Conservation (phyloP, 2,329 filamentous ascomycete genomes). For the Metarhizium robertsii region DNA sequence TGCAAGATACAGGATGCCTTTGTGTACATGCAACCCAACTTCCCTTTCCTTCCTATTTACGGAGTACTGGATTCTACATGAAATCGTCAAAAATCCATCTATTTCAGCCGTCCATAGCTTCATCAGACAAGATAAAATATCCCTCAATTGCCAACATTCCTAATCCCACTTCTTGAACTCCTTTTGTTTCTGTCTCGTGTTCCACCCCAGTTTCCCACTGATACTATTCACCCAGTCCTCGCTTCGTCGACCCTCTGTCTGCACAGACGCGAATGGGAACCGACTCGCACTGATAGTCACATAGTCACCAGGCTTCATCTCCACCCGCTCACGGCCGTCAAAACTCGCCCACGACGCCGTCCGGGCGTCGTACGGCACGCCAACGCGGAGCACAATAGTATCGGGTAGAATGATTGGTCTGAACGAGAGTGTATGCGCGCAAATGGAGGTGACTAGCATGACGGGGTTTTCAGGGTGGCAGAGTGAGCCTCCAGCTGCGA, state of each 20-base stretch:
- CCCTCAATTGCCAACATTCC: slow-evolving; percentile 1
- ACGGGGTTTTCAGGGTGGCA: slow-evolving; percentile 96
- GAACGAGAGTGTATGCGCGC: slow-evolving; percentile 90
- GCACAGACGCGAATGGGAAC: slow-evolving; percentile 71
- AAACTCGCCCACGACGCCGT: slow-evolving; percentile 96
- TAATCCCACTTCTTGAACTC: slow-evolving; percentile 39
- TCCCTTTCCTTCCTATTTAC: no score
- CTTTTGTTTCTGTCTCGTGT: slow-evolving; percentile 70
- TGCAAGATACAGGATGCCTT: no score
- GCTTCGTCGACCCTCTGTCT: slow-evolving; percentile 57
- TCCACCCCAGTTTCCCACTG: slow-evolving; percentile 71
- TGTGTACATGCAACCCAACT: no score
- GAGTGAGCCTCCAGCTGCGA: slow-evolving; percentile 88
- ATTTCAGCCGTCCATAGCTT: not conserved
- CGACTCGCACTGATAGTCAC: slow-evolving; percentile 74
- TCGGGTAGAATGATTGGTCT: slow-evolving; percentile 94
- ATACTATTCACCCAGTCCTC: slow-evolving; percentile 82
- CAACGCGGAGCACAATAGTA: slow-evolving; percentile 85
- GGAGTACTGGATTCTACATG: no score
- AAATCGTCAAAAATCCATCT: no score
- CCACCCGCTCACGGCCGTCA: slow-evolving; percentile 82
- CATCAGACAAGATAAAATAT: not conserved
- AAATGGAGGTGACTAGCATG: slow-evolving; percentile 89
- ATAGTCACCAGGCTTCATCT: slow-evolving; percentile 70
- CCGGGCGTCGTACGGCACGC: slow-evolving; percentile 88